Evolutionary conservation across 306 rosid species (phyloP).

Genomic region (Sindora glabra): DNA sequence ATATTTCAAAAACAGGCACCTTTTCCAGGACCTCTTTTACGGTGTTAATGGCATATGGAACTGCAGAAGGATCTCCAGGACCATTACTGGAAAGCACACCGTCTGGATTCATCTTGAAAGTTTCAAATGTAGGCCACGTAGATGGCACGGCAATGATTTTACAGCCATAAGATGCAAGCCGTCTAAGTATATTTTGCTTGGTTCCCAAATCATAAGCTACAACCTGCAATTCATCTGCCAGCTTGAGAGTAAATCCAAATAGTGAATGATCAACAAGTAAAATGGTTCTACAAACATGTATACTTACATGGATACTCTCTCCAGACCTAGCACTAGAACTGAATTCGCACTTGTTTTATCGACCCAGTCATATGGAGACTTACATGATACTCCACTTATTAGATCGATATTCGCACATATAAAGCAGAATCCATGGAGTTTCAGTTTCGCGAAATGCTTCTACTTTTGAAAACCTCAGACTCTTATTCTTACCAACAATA

Average conservation of each 20-base stretch:
- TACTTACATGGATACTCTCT: conserved; percentile 58
- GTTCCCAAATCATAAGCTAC: conserved; percentile 96
- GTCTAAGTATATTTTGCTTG: conserved; percentile 87
- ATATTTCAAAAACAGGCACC: conserved; percentile 91
- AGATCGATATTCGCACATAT: conserved; percentile 65
- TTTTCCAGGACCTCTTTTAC: conserved; percentile 76
- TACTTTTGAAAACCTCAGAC: background rate
- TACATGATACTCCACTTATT: conserved; percentile 88
- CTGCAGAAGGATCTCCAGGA: conserved; percentile 95
- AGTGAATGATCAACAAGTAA: background rate
- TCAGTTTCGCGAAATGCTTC: background rate
- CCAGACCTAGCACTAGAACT: conserved; percentile 22
- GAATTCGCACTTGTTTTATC: conserved; percentile 71
- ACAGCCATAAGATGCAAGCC: conserved; percentile 82
- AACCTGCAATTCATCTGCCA: conserved; percentile 39
- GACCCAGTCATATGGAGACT: conserved; percentile 76
- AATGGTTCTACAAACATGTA: background rate
- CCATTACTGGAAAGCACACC: conserved; percentile 94
- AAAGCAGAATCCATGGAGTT: conserved; percentile 11
- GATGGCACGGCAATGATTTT: conserved; percentile 88
- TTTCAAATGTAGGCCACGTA: conserved; percentile 80
- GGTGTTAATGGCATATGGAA: conserved; percentile 91
- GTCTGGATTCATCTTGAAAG: conserved; percentile 71
- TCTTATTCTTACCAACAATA: conserved; percentile 71
- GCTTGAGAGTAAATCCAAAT: background rate